These are phyloP conservation scores for Colletotrichum siamense DNA, from an alignment of 2,329 filamentous ascomycete genomes.

Conservation along the genomic window DNA sequence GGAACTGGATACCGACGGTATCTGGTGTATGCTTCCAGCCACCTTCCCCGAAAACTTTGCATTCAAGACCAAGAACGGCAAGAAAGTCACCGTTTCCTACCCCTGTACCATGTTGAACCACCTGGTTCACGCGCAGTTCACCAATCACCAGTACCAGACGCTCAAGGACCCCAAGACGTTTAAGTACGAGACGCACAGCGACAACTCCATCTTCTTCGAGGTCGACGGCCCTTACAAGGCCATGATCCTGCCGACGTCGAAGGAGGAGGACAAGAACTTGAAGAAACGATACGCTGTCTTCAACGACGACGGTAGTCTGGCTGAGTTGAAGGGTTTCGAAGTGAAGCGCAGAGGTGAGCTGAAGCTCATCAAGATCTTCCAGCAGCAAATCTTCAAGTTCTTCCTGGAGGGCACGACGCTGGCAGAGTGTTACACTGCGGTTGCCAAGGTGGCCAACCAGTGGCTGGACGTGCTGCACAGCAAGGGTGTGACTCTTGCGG, in stretches of 20 bases:
- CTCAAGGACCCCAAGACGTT: slow-evolving; percentile 79
- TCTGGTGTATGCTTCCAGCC: slow-evolving; percentile 98
- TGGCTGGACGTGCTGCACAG: slow-evolving; percentile 96
- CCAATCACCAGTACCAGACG: slow-evolving; percentile 96
- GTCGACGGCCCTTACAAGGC: slow-evolving; percentile 97
- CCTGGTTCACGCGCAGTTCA: slow-evolving; percentile 91
- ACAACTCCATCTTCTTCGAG: slow-evolving; percentile 99
- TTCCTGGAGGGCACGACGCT: slow-evolving; percentile 92
- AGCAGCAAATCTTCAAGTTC: slow-evolving; percentile 99
- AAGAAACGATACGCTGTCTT: slow-evolving; percentile 99
- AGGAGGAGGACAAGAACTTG: slow-evolving; percentile 99
- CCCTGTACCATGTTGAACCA: slow-evolving; percentile 99
- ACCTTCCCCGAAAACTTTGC: slow-evolving; percentile 96
- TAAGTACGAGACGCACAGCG: slow-evolving; percentile 95
- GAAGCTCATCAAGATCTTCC: slow-evolving; percentile 99
- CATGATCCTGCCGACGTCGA: slow-evolving; percentile 96
- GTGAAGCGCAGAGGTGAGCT: slow-evolving; percentile 96
- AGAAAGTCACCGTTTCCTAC: slow-evolving; percentile 96
- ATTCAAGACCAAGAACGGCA: slow-evolving; percentile 94
- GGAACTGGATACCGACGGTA: slow-evolving; percentile 97
- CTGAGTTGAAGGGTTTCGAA: slow-evolving; percentile 96
- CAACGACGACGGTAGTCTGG: slow-evolving; percentile 94
- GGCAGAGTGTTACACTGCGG: slow-evolving; percentile 86
- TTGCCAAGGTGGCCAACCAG: slow-evolving; percentile 92
- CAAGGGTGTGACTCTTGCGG: slow-evolving; percentile 86